These are phyloP conservation scores for Leccinum boreale DNA, from an alignment of 768 basidiomycete species.

Conservation along the genomic window DNA sequence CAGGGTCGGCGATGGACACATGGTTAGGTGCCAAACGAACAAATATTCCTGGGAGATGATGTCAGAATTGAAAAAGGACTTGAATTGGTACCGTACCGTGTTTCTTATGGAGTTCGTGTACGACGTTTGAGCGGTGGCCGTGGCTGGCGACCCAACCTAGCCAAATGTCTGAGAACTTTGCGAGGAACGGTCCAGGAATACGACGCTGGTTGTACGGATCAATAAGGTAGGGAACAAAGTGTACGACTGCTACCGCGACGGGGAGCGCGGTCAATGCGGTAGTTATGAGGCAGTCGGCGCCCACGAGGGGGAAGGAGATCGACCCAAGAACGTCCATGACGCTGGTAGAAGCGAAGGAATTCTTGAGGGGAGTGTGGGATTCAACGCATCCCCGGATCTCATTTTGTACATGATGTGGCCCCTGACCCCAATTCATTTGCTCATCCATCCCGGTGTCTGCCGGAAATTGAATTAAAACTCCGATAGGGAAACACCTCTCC, in stretches of 20 bases:
- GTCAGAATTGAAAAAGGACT: not conserved
- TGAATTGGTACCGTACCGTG: constrained; percentile 48
- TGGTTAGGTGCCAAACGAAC: constrained; percentile 77
- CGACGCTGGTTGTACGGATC: constrained; percentile 59
- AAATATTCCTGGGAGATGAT: constrained; percentile 46
- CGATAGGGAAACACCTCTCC: no score
- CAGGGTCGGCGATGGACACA: constrained; percentile 73
- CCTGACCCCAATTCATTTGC: not conserved
- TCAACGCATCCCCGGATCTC: not conserved
- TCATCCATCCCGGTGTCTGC: no score
- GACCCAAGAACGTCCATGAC: constrained; percentile 17
- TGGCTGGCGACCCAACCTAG: constrained; percentile 58
- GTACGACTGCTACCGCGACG: constrained; percentile 19
- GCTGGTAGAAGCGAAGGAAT: constrained; percentile 2
- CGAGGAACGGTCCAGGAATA: constrained; percentile 68
- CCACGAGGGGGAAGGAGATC: constrained; percentile 4
- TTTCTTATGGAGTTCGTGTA: constrained; percentile 71
- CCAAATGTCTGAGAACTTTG: constrained; percentile 73
- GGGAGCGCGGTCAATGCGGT: constrained; percentile 13
- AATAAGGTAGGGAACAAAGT: constrained; percentile 48
- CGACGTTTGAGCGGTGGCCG: constrained; percentile 73
- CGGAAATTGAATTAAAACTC: no score
- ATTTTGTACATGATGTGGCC: not conserved
- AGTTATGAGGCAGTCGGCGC: not conserved
- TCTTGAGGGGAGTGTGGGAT: not conserved